Conservation (phyloP, 2,329 filamentous ascomycete species). For the Trichoderma sp. region DNA sequence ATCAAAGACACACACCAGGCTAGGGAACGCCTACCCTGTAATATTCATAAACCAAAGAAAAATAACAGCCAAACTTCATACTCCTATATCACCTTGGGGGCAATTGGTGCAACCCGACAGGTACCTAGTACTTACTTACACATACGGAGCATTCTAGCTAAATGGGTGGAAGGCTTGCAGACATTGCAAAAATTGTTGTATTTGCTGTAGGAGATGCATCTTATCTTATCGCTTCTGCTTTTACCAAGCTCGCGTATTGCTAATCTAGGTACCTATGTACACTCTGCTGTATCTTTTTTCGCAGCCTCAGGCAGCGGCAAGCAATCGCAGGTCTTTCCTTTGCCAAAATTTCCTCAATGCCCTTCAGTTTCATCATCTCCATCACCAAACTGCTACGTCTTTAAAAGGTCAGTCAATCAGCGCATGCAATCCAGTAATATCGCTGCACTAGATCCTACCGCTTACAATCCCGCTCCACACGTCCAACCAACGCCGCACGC, state of each 20-base stretch:
- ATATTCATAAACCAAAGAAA: neutral
- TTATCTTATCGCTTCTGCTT: too few species aligned
- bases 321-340: neutral
- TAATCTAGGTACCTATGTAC: too few species aligned
- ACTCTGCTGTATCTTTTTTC: too few species aligned
- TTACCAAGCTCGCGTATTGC: too few species aligned
- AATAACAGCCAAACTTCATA: too few species aligned
- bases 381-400: neutral
- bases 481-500: neutral
- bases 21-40: neutral
- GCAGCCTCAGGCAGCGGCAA: neutral
- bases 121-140: too few species aligned
- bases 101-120: too few species aligned
- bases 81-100: too few species aligned
- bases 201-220: neutral
- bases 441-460: neutral
- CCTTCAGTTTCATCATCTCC: neutral
- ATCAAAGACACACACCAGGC: neutral
- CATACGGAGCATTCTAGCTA: neutral
- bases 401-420: neutral
- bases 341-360: neutral
- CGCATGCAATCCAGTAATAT: neutral
- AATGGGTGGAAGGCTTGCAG: neutral
- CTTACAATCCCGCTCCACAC: neutral
- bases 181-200: neutral